Percentiles rank a stretch among this genome's conserved stretches.
These are phyloP conservation scores for Agastache rugosa DNA, from an alignment of 257 asterid genomes.

Conservation along the genomic window DNA sequence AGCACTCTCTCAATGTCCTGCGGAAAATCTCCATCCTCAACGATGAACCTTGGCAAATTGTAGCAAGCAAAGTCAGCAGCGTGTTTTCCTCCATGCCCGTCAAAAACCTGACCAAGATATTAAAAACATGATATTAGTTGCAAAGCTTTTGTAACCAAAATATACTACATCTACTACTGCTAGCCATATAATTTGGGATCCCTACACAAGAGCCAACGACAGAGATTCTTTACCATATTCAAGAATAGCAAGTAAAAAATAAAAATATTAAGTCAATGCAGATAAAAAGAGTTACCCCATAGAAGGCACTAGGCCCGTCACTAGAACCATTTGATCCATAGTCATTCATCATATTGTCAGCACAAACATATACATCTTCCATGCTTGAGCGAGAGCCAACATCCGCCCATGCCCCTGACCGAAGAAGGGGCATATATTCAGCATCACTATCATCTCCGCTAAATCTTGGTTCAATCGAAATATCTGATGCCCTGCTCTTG, in stretches of 20 bases:
- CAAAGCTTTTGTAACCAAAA: not conserved
- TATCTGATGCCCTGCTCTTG: conserved; percentile 45
- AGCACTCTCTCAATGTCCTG: conserved; percentile 70
- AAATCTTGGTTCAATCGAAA: conserved; percentile 50
- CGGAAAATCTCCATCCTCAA: conserved; percentile 75
- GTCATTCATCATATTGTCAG: conserved; percentile 66
- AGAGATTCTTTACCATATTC: not conserved
- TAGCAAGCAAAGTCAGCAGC: conserved; percentile 93
- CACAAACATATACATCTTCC: conserved; percentile 85
- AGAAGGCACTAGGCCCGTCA: conserved; percentile 69
- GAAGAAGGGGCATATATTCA: conserved; percentile 64
- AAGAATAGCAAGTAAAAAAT: not conserved
- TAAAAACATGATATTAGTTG: not conserved
- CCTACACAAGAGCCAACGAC: not conserved
- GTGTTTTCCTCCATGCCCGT: conserved; percentile 99
- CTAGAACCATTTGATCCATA: conserved; percentile 47
- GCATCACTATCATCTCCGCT: conserved; percentile 46
- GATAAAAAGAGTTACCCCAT: conserved; percentile 73
- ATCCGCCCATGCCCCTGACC: conserved; percentile 94
- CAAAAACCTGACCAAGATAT: conserved; percentile 69
- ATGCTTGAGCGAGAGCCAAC: conserved; percentile 79
- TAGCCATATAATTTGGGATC: not conserved
- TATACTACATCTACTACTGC: not conserved
- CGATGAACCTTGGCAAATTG: conserved; percentile 83
- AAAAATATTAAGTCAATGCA: not conserved